These are phyloP conservation scores for Chrysanthemum makinoi DNA, from an alignment of 129 eudicot genomes.

Conservation along the genomic window DNA sequence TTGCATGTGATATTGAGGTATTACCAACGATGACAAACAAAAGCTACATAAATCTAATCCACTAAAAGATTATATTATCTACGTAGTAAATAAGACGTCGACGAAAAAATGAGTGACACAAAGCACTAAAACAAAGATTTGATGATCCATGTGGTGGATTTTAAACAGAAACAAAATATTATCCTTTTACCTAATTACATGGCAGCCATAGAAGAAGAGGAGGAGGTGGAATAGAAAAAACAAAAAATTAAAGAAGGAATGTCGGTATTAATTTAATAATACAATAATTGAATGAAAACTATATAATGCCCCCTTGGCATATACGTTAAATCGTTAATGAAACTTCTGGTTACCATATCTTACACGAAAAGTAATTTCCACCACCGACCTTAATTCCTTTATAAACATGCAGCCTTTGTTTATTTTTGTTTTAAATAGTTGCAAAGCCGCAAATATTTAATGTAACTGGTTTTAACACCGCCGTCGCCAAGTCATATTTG, in stretches of 20 bases:
- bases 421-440: neutral
- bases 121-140: neutral
- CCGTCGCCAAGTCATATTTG: conserved; percentile 12
- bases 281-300: neutral
- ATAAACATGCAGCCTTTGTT: conserved; percentile 8
- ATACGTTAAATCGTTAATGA: neutral
- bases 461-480: neutral
- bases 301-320: conserved; percentile 12
- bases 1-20: too few relatives aligned
- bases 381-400: conserved; percentile 23
- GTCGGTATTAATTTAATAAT: conserved; percentile 24
- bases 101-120: neutral
- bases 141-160: conserved; percentile 14
- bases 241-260: conserved; percentile 8
- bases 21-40: too few relatives aligned
- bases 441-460: conserved; percentile 18
- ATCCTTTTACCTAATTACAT: conserved; percentile 16
- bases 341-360: conserved; percentile 7
- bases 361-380: conserved; percentile 26
- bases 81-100: too few relatives aligned
- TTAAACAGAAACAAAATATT: neutral
- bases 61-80: too few relatives aligned
- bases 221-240: neutral
- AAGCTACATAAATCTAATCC: too few relatives aligned
- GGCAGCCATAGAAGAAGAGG: neutral